Conservation (phyloP, 2,329 filamentous ascomycete genomes). For the Canariomyces notabilis region DNA sequence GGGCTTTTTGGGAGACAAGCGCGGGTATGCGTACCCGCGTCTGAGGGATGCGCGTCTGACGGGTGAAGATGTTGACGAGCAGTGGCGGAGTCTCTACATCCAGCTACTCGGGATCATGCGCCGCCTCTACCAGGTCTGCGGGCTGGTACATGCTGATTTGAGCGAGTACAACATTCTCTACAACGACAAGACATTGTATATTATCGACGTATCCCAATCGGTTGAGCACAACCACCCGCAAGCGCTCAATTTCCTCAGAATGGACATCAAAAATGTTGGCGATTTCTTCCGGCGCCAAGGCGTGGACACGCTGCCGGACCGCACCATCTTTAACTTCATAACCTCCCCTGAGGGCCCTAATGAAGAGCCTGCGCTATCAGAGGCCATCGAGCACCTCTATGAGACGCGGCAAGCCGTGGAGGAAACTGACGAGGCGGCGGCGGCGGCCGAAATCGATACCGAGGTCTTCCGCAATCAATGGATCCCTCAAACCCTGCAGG, state of each 20-base stretch:
- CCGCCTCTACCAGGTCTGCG: constrained; percentile 85
- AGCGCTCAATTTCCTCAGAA: constrained; percentile 86
- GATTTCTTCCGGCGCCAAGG: constrained; percentile 88
- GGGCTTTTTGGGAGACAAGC: constrained; percentile 83
- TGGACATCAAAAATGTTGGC: constrained; percentile 96
- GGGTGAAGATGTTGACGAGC: constrained; percentile 60
- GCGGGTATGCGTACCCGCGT: constrained; percentile 82
- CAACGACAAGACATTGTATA: constrained; percentile 73
- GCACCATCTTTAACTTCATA: constrained; percentile 79
- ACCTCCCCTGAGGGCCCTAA: constrained; percentile 55
- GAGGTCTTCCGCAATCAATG: constrained; percentile 95
- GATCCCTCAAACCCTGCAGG: constrained; percentile 90
- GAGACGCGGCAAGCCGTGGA: constrained; percentile 45
- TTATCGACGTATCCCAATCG: constrained; percentile 96
- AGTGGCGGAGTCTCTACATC: constrained; percentile 75
- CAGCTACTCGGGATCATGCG: constrained; percentile 87
- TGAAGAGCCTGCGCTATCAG: constrained; percentile 56
- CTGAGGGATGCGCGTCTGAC: constrained; percentile 78
- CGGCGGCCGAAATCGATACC: constrained; percentile 70
- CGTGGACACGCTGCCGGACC: constrained; percentile 75
- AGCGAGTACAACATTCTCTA: constrained; percentile 98
- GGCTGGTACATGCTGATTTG: constrained; percentile 89
- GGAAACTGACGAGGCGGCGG: constrained; percentile 33
- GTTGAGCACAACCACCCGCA: constrained; percentile 95
- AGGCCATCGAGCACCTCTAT: constrained; percentile 63